Evolutionary conservation across 352 stramenopile genomes (phyloP).

Genomic region (Thalassiosira gravida): DNA sequence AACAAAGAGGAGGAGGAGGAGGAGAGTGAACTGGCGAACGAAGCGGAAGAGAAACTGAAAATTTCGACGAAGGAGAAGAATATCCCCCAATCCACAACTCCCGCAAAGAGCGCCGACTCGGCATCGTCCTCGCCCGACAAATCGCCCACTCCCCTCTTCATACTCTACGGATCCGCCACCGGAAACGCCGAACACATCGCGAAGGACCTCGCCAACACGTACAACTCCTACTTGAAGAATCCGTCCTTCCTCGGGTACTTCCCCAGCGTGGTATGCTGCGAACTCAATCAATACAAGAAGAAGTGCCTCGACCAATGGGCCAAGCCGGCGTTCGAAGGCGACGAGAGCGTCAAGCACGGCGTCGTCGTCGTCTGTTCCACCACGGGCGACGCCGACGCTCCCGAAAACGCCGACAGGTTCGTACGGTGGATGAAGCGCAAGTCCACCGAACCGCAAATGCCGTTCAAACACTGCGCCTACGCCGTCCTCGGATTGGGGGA

Average conservation of each 20-base stretch:
- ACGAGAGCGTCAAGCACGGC: conserved; percentile 43
- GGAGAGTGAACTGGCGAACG: background rate
- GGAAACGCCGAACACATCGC: conserved; percentile 73
- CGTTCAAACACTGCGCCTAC: conserved; percentile 86
- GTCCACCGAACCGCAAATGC: conserved; percentile 29
- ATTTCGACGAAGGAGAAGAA: background rate
- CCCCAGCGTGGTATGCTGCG: conserved; percentile 52
- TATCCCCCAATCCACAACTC: background rate
- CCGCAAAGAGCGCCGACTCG: background rate
- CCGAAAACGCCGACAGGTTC: conserved; percentile 91
- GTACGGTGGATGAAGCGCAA: conserved; percentile 90
- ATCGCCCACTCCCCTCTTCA: conserved; percentile 49
- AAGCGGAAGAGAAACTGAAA: conserved; percentile 3
- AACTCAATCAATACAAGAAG: conserved; percentile 66
- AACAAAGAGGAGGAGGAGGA: conserved; percentile 11
- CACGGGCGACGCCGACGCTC: conserved; percentile 92
- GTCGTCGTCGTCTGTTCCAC: conserved; percentile 90
- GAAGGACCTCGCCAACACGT: conserved; percentile 54
- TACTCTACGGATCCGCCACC: conserved; percentile 68
- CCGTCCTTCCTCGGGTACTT: conserved; percentile 40
- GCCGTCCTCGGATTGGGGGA: conserved; percentile 91
- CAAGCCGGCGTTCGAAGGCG: background rate
- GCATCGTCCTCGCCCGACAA: conserved; percentile 1
- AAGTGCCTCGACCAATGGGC: conserved; percentile 48
- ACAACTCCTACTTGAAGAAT: conserved; percentile 30